These are phyloP conservation scores for Podila epicladia DNA, from an alignment of 192 early-diverging fungal genomes.

Conservation along the genomic window DNA sequence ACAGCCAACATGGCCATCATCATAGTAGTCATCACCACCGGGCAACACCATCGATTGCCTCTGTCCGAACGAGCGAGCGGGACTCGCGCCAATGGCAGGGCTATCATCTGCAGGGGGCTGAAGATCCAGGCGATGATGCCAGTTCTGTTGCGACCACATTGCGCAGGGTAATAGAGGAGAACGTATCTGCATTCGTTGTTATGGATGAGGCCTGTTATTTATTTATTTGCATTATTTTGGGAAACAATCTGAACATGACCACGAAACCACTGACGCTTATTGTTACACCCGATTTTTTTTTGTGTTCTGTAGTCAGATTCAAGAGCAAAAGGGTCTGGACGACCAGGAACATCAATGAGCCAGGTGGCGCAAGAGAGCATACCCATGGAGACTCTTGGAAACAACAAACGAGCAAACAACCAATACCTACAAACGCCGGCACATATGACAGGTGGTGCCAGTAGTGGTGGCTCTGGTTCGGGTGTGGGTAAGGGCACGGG, in stretches of 20 bases:
- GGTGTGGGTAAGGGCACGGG: background rate
- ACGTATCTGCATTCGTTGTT: too few species aligned
- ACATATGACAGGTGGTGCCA: background rate
- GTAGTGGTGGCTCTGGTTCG: background rate
- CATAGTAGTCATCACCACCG: constrained; percentile 1
- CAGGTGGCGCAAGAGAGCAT: background rate
- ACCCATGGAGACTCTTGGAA: background rate
- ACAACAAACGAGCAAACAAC: constrained; percentile 4
- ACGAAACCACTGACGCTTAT: too few species aligned
- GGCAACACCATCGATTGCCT: constrained; percentile 27
- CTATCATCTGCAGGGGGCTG: background rate
- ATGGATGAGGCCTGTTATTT: too few species aligned
- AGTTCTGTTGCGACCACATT: constrained; percentile 6
- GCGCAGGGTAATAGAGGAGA: constrained; percentile 5
- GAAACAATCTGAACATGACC: too few species aligned
- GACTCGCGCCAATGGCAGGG: constrained; percentile 2
- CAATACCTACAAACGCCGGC: constrained; percentile 7
- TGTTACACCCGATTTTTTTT: background rate
- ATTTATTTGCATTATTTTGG: too few species aligned
- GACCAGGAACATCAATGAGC: background rate
- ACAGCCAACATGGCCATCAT: background rate
- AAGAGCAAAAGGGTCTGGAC: constrained; percentile 15
- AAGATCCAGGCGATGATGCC: constrained; percentile 9
- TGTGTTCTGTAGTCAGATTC: constrained; percentile 12
- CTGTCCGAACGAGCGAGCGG: constrained; percentile 31